Evolutionary conservation across 768 basidiomycete genomes (phyloP).

Genomic region (Chalciporus sphaerocephalus): DNA sequence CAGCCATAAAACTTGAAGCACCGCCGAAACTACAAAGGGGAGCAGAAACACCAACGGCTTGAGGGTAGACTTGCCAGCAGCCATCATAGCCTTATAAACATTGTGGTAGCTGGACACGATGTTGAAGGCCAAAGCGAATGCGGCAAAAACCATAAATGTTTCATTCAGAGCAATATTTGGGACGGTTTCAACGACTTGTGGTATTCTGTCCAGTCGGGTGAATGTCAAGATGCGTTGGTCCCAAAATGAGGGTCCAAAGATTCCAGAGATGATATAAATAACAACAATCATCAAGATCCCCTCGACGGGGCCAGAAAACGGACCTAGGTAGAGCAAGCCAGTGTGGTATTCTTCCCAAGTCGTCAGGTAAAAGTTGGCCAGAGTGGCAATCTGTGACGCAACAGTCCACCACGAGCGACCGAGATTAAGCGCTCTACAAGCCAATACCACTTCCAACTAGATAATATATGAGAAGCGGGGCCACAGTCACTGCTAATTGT

Average conservation of each 20-base stretch:
- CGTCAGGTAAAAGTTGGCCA: slow-evolving; percentile 69
- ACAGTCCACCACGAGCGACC: slow-evolving; percentile 98
- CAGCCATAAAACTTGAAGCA: slow-evolving; percentile 81
- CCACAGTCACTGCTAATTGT: not conserved
- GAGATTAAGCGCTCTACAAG: slow-evolving; percentile 80
- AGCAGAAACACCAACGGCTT: slow-evolving; percentile 69
- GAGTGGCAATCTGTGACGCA: slow-evolving; percentile 66
- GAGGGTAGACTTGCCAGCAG: slow-evolving; percentile 38
- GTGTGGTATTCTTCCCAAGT: slow-evolving; percentile 90
- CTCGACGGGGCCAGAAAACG: slow-evolving; percentile 94
- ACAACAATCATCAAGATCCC: slow-evolving; percentile 83
- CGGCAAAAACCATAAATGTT: slow-evolving; percentile 80
- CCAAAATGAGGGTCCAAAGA: slow-evolving; percentile 79
- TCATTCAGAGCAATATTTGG: slow-evolving; percentile 80
- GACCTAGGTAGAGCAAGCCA: slow-evolving; percentile 84
- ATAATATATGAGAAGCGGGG: not conserved
- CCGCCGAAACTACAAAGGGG: slow-evolving; percentile 70
- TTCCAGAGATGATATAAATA: slow-evolving; percentile 75
- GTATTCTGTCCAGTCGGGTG: slow-evolving; percentile 49
- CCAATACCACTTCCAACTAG: slow-evolving; percentile 84
- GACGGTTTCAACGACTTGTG: slow-evolving; percentile 41
- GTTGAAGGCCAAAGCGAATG: slow-evolving; percentile 69
- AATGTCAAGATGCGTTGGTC: slow-evolving; percentile 63
- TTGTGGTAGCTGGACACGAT: slow-evolving; percentile 77
- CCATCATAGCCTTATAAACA: slow-evolving; percentile 59